Conservation (phyloP, 176 grass and related monocot species). For the Carex parvula region DNA sequence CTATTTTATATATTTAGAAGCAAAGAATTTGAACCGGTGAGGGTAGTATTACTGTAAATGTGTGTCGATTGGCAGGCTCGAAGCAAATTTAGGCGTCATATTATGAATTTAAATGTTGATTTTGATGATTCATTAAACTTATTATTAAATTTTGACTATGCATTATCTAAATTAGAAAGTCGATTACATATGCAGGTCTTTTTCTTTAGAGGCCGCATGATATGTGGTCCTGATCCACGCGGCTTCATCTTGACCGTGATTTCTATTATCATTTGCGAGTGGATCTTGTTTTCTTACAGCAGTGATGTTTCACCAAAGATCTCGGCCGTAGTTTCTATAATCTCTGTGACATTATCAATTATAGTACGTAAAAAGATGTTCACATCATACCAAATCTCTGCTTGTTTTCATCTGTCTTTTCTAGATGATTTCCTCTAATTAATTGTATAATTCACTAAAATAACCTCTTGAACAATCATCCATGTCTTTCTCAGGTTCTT, state of each 20-base stretch:
- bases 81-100: neutral
- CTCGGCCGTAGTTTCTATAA: neutral
- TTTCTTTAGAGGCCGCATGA: constrained; percentile 54
- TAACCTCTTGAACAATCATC: neutral
- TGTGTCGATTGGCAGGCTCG: neutral
- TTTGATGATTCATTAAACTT: neutral
- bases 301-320: neutral
- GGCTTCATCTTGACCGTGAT: constrained; percentile 50
- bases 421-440: neutral
- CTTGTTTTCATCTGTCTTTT: neutral
- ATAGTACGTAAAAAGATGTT: constrained; percentile 23
- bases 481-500: constrained; percentile 28
- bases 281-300: constrained; percentile 35
- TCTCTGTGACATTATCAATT: constrained; percentile 36
- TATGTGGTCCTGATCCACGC: constrained; percentile 55
- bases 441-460: neutral
- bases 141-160: neutral
- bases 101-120: neutral
- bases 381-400: neutral
- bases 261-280: constrained; percentile 37
- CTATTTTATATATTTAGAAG: neutral
- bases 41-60: neutral
- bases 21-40: neutral
- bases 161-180: neutral
- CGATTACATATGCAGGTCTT: constrained; percentile 43